Evolutionary conservation across 768 basidiomycete species (phyloP).

Genomic region (Lentinula edodes): DNA sequence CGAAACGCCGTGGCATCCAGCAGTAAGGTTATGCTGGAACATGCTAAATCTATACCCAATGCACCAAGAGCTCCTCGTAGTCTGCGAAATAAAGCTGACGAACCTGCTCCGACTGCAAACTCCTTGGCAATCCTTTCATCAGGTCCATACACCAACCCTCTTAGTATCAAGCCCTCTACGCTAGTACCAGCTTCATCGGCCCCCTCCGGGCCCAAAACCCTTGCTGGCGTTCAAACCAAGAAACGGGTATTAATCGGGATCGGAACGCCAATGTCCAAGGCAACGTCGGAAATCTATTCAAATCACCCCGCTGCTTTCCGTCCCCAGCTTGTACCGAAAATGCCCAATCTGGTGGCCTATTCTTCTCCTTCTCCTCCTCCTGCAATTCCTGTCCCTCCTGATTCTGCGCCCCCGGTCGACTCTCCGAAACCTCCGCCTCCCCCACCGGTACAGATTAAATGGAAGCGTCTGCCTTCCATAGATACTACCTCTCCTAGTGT

Average conservation of each 20-base stretch:
- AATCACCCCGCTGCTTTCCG: not conserved
- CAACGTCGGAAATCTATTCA: not conserved
- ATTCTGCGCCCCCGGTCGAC: constrained; percentile 15
- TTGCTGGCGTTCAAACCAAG: constrained; percentile 18
- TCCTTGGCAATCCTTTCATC: constrained; percentile 32
- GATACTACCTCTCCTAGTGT: not conserved
- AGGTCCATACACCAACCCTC: constrained; percentile 44
- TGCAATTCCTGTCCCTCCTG: constrained; percentile 12
- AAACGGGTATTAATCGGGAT: constrained; percentile 41
- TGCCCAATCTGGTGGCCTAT: not conserved
- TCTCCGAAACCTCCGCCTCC: constrained; percentile 12
- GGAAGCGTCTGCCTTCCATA: constrained; percentile 21
- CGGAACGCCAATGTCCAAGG: constrained; percentile 35
- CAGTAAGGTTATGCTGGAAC: constrained; percentile 24
- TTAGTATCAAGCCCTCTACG: constrained; percentile 47
- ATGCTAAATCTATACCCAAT: constrained; percentile 2
- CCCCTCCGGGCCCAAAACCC: constrained; percentile 21
- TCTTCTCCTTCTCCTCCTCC: constrained; percentile 12
- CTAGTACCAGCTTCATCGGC: constrained; percentile 13
- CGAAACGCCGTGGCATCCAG: constrained; percentile 31
- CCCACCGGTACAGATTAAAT: constrained; percentile 16
- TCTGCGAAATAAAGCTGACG: constrained; percentile 18
- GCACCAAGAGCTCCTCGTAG: constrained; percentile 9
- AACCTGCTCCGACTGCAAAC: constrained; percentile 22
- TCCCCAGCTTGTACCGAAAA: not conserved